Percentiles rank a stretch among this genome's conserved stretches.
phyloP scores from a whole-genome alignment of 2,329 filamentous ascomycete species.

The Exophiala xenobiotica region DNA sequence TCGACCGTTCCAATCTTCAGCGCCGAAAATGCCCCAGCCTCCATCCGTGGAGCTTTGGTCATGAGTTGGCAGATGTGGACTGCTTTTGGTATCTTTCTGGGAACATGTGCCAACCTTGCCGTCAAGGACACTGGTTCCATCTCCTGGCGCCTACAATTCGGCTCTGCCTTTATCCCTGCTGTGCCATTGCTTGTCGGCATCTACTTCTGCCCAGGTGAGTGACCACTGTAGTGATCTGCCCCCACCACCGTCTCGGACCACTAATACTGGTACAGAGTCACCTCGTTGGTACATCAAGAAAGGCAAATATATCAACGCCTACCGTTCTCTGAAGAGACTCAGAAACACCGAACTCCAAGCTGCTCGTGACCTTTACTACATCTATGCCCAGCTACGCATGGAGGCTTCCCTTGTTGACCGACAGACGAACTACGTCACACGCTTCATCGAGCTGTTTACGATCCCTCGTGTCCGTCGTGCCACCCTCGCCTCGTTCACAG shows the following conservation, averaged over 20 bases:
- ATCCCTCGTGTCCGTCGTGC: slow-evolving; percentile 50
- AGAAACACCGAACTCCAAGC: slow-evolving; percentile 34
- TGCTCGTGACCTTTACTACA: slow-evolving; percentile 36
- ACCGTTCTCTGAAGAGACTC: slow-evolving; percentile 32
- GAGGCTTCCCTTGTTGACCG: slow-evolving; percentile 29
- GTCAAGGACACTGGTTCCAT: slow-evolving; percentile 59
- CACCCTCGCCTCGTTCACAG: slow-evolving; percentile 34
- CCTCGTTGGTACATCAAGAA: slow-evolving; percentile 38
- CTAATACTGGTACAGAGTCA: slow-evolving; percentile 13
- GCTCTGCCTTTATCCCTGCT: slow-evolving; percentile 64
- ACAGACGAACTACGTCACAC: slow-evolving; percentile 42
- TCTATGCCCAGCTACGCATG: slow-evolving; percentile 40
- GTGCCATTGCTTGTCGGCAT: slow-evolving; percentile 59
- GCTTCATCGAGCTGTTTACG: slow-evolving; percentile 51
- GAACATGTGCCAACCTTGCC: slow-evolving; percentile 61
- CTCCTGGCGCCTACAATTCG: slow-evolving; percentile 64
- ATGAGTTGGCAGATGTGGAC: slow-evolving; percentile 62
- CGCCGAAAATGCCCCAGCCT: slow-evolving; percentile 69
- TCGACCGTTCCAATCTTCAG: slow-evolving; percentile 75
- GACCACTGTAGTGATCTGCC: neutral
- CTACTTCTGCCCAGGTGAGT: slow-evolving; percentile 45
- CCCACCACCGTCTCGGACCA: neutral
- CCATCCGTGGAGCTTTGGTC: slow-evolving; percentile 70
- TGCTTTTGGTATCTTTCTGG: slow-evolving; percentile 37
- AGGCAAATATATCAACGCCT: slow-evolving; percentile 32